Evolutionary conservation across 257 asterid species (phyloP), one percentile per base, ranked within the genome.

Genomic region (Nicotiana obtusifolia): DNA sequence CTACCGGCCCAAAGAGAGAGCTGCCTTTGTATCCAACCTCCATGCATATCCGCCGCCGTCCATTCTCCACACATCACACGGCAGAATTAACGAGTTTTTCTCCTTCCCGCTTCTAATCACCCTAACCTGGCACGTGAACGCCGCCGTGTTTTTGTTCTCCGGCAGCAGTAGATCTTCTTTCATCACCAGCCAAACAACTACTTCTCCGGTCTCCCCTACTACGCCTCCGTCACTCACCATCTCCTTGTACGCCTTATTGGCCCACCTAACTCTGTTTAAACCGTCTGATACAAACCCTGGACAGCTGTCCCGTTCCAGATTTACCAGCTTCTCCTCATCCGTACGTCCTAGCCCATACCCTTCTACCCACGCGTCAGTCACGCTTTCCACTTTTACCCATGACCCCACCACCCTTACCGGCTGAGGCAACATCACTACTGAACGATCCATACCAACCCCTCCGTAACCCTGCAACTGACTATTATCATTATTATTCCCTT

Each of bases 51-150:
- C 95, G 76, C 98, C 97, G 31, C 90, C 80, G 4, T 86, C 93
- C 98, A 95, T 86, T 62, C 94, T 89, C 98, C 97, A 95, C 49
- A 89, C 99, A 76, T 95, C 99, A 20, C 99, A 93, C 60, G 95
- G 97, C 79, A 93, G 86, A 57, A 93, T 91, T 44, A 80, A 44
- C 0, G 82, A 67, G 16, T 57, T 75, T 60, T 84, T 88, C 80
- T 84, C 90, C 79, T 88, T 88, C 69, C 87, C 91, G 85, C 90
- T 85, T 81, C 88, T 86, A 79, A 90, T 87, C 53, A 92, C 89
- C 84, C 92, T 87, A 60, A 89, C 97, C n/a, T 88, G 82, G 88
- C 98, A 91, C 82, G 97, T 90, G 89, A 95, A 93, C 83, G 81
- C 93, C 87, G 81, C 83, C 35, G 80, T 5, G 11, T 82, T 15